phyloP scores from a whole-genome alignment of 106 monocot genomes.

The Dendrobium nobile region DNA sequence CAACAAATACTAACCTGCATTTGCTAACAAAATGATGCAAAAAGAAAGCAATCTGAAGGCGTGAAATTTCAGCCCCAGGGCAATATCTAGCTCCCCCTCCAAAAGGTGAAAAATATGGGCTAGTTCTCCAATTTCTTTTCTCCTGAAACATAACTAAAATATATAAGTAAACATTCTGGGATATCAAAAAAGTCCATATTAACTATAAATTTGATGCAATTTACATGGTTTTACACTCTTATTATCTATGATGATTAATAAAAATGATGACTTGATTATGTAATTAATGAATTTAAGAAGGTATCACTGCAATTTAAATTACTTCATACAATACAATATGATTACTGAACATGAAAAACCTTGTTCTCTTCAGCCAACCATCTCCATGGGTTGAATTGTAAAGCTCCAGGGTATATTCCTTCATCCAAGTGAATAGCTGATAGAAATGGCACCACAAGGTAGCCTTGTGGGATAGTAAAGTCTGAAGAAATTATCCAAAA shows the following conservation, averaged over 20 bases:
- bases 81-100: constrained; percentile 31
- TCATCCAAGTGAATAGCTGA: constrained; percentile 36
- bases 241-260: not conserved
- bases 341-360: constrained; percentile 1
- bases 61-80: constrained; percentile 37
- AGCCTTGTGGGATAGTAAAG: constrained; percentile 29
- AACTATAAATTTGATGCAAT: not conserved
- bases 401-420: constrained; percentile 23
- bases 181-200: not conserved
- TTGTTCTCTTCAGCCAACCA: constrained; percentile 34
- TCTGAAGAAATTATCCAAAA: constrained; percentile 1
- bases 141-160: constrained; percentile 13
- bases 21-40: constrained; percentile 30
- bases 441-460: constrained; percentile 27
- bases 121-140: constrained; percentile 32
- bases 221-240: not conserved
- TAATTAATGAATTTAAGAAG: no score
- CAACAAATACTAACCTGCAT: constrained; percentile 21
- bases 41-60: constrained; percentile 31
- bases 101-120: constrained; percentile 29
- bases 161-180: not conserved
- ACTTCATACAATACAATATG: not conserved
- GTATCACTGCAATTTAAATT: no score
- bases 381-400: constrained; percentile 38
- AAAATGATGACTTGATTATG: no score